These are phyloP conservation scores for Phytophthora nicotianae DNA, from an alignment of 352 stramenopile species.

Conservation along the genomic window DNA sequence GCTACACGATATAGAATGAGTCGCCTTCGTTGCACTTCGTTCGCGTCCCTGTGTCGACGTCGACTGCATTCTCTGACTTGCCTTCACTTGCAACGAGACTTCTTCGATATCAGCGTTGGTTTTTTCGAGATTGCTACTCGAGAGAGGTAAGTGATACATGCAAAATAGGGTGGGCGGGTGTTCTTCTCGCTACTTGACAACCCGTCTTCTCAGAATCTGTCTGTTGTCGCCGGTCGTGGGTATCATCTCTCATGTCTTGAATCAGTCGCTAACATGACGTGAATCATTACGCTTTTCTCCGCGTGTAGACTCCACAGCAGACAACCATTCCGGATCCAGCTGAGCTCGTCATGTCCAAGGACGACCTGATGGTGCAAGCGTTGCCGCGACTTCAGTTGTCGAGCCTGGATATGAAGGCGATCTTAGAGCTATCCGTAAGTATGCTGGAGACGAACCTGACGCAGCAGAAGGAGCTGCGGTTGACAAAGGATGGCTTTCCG, in stretches of 20 bases:
- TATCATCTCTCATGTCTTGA: slow-evolving; percentile 12
- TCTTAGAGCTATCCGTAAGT: slow-evolving; percentile 39
- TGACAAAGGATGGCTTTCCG: slow-evolving; percentile 45
- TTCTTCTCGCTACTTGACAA: slow-evolving; percentile 12
- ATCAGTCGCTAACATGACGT: slow-evolving; percentile 26
- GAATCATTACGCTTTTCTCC: slow-evolving; percentile 15
- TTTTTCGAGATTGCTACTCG: too few species aligned
- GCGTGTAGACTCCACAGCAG: slow-evolving; percentile 1
- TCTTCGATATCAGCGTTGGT: too few species aligned
- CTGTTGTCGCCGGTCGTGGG: slow-evolving; percentile 11
- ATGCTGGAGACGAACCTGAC: slow-evolving; percentile 51
- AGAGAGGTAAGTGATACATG: neutral
- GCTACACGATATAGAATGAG: slow-evolving; percentile 10
- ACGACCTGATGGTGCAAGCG: slow-evolving; percentile 37
- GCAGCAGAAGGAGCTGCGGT: slow-evolving; percentile 47
- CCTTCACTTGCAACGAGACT: slow-evolving; percentile 16
- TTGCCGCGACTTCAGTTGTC: slow-evolving; percentile 46
- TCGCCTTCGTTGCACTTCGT: neutral
- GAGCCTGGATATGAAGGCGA: slow-evolving; percentile 34
- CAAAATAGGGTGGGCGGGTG: slow-evolving; percentile 12
- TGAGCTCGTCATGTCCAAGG: slow-evolving; percentile 38
- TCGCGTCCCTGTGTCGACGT: slow-evolving; percentile 1
- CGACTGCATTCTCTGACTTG: slow-evolving; percentile 34
- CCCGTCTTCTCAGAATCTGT: slow-evolving; percentile 27
- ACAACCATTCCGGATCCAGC: slow-evolving; percentile 31